Conservation (phyloP, 306 rosid genomes). For the Trifolium pratense region DNA sequence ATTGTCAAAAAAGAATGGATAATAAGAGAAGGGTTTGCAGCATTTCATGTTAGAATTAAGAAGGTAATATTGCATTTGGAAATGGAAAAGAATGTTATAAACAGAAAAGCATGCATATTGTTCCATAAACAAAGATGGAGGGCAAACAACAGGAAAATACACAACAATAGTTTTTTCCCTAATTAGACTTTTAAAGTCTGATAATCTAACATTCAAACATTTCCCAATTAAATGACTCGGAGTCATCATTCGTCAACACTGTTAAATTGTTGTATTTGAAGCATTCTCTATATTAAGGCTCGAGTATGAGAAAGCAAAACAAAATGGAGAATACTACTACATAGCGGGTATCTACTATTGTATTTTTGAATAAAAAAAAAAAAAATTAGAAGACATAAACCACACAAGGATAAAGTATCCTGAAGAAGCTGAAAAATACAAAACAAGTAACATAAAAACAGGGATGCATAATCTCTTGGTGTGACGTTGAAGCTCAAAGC, state of each 20-base stretch:
- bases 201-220: no score
- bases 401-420: background rate
- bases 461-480: constrained; percentile 6
- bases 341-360: background rate
- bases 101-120: background rate
- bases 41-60: constrained; percentile 19
- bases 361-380: background rate
- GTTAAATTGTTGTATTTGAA: background rate
- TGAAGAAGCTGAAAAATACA: background rate
- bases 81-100: background rate
- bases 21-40: background rate
- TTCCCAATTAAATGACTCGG: background rate
- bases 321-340: background rate
- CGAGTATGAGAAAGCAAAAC: background rate
- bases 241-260: background rate
- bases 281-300: constrained; percentile 16
- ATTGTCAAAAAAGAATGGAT: background rate
- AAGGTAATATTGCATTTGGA: background rate
- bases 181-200: background rate
- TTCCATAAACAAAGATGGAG: background rate
- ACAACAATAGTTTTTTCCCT: background rate
- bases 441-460: background rate
- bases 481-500: background rate
- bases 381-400: background rate
- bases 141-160: background rate